A percentile compares a stretch with the other conserved stretches of the same genome.
Evolutionary conservation across 306 rosid genomes (phyloP).

Genomic region (Cyamopsis tetragonoloba): DNA sequence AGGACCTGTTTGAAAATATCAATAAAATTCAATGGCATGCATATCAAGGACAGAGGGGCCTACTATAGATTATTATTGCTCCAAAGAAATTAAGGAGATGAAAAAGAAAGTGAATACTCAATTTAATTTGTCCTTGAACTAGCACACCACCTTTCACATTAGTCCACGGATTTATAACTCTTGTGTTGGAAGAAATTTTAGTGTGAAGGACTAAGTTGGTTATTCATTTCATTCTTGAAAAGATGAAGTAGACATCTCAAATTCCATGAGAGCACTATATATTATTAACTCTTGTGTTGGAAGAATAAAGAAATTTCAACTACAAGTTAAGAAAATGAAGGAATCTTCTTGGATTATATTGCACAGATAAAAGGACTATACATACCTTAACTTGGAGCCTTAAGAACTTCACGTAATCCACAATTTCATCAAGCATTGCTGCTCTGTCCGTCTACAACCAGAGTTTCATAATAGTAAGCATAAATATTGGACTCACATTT

Average conservation of each 20-base stretch:
- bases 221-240: no score
- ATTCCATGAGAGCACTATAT: not conserved
- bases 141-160: no score
- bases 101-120: no score
- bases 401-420: slow-evolving; percentile 94
- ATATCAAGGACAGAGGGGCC: not conserved
- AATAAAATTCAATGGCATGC: slow-evolving; percentile 11
- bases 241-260: not conserved
- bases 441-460: slow-evolving; percentile 84
- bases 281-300: not conserved
- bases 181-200: no score
- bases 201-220: no score
- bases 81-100: not conserved
- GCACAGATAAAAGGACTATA: slow-evolving; percentile 3
- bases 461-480: slow-evolving; percentile 9
- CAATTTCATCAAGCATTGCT: slow-evolving; percentile 95
- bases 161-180: no score
- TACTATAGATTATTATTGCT: not conserved
- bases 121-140: no score
- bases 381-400: slow-evolving; percentile 98
- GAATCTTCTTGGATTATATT: slow-evolving; percentile 5
- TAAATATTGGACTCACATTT: not conserved
- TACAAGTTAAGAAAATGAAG: not conserved
- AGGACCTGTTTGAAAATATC: slow-evolving; percentile 53
- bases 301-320: not conserved